A percentile compares a stretch with the other conserved stretches of the same genome.
phyloP scores from a whole-genome alignment of 768 basidiomycete species.

The Lactifluus piperatus region DNA sequence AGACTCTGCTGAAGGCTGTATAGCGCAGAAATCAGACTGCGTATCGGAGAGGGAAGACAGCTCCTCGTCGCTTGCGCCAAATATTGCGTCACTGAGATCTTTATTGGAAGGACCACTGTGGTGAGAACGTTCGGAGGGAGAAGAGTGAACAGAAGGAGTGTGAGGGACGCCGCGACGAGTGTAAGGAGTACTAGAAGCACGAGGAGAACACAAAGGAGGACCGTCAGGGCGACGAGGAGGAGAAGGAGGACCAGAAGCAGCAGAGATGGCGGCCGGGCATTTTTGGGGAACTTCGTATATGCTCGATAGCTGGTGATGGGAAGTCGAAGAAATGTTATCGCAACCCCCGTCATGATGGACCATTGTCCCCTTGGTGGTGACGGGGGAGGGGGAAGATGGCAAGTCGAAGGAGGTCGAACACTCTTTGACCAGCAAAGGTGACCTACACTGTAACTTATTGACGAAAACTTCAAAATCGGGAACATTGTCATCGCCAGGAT shows the following conservation, averaged over 20 bases:
- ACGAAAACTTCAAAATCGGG: conserved; percentile 4
- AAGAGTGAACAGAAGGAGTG: conserved; percentile 10
- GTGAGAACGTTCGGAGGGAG: conserved; percentile 16
- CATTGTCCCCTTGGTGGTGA: not conserved
- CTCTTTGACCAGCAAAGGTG: conserved; percentile 17
- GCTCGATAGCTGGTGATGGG: conserved; percentile 14
- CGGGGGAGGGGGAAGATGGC: not conserved
- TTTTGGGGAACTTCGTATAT: conserved; percentile 7
- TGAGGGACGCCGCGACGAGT: conserved; percentile 5
- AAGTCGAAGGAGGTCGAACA: not conserved
- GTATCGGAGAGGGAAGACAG: conserved; percentile 31
- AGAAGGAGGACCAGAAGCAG: conserved; percentile 11
- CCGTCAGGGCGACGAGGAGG: conserved; percentile 12
- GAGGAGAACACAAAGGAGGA: conserved; percentile 15
- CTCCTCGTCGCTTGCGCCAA: conserved; percentile 22
- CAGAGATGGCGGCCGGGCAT: not conserved
- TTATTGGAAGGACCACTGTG: conserved; percentile 10
- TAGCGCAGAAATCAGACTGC: conserved; percentile 14
- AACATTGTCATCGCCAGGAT: conserved; percentile 19
- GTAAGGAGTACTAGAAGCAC: conserved; percentile 16
- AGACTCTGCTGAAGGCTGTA: conserved; percentile 3
- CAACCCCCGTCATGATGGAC: not conserved
- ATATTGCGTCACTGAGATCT: conserved; percentile 14
- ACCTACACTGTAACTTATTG: not conserved
- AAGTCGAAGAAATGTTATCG: conserved; percentile 5